Base-by-base conservation (phyloP, 2,329 filamentous ascomycete genomes). In the Diaporthe citri region DNA sequence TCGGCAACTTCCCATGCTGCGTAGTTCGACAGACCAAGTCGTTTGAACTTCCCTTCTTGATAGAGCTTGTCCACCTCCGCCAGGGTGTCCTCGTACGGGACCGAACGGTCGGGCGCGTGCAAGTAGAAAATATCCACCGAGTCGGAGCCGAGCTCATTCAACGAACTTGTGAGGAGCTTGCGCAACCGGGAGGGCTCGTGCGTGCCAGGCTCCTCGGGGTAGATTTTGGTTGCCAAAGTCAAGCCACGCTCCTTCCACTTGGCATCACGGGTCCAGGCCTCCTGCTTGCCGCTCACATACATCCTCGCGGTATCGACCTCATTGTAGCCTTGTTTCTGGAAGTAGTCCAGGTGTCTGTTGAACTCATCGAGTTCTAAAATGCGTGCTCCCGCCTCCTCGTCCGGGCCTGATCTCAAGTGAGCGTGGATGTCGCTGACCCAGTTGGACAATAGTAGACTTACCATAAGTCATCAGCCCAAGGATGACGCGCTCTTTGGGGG, bases 291-390 rank as follows among this genome's bases (percentile, higher is more conserved):
- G 62, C 85, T 91, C 22, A 94, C 86, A 80, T 97, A 98, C 74
- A 90, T 82, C 36, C 94, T 90, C 0, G 95, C 95, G 1, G 95
- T 98, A 82, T 98, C 95, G 51, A 97, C 85, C 81, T 98, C 95
- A 81, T 92, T 92, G 85, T 97, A 96, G 51, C 95, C 95, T 74
- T 92, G 89, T n/a, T 87, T 86, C 83, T 96, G 93, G 81, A 97
- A 91, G 77, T 92, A 88, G 81, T 96, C 93, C 51, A 97, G 90
- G 57, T 90, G 89, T 79, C 90, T 90, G 79, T 92, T 94, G 86
- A 93, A 95, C 57, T 93, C 92, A 74, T 90, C 83, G 2, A 88
- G 43, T 73, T 88, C 86, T 13, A 94, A 96, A 80, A 97, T 92
- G 60, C 95, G 92, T 59, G 93, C 94, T 48, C 94, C 94, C 17